phyloP scores from a whole-genome alignment of 2,329 filamentous ascomycete species.

The Cladophialophora carrionii region DNA sequence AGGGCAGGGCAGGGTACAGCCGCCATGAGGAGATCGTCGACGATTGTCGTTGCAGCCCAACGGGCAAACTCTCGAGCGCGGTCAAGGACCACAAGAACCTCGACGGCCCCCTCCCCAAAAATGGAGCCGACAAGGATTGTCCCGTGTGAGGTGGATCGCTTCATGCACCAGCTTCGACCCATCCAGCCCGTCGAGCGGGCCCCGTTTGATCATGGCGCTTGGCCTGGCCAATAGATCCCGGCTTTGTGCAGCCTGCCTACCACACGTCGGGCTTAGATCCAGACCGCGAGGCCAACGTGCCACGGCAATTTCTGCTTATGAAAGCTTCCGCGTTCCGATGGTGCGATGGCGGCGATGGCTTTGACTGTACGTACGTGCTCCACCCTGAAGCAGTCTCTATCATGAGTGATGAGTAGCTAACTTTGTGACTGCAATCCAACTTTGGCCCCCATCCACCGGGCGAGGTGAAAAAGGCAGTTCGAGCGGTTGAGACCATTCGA shows the following conservation, averaged over 20 bases:
- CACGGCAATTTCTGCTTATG: constrained; percentile 25
- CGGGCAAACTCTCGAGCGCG: neutral
- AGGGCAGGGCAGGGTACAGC: too few relatives aligned
- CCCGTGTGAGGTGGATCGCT: constrained; percentile 20
- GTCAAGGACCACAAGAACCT: too few relatives aligned
- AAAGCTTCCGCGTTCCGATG: constrained; percentile 27
- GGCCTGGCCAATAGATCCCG: constrained; percentile 1
- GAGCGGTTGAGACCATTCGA: constrained; percentile 1
- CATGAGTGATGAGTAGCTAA: constrained; percentile 3
- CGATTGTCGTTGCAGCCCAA: neutral
- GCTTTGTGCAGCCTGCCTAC: constrained; percentile 3
- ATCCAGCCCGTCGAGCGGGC: neutral
- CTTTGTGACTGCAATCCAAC: constrained; percentile 7
- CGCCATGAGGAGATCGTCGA: constrained; percentile 4
- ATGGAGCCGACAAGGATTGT: constrained; percentile 12
- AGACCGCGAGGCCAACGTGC: neutral
- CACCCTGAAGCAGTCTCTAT: neutral
- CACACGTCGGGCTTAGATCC: constrained; percentile 2
- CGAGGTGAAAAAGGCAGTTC: neutral
- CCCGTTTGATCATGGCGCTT: constrained; percentile 17
- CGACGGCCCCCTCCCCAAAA: neutral
- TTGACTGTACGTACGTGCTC: too few relatives aligned
- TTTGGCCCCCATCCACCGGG: constrained; percentile 10
- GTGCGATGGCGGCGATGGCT: neutral
- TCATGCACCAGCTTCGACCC: neutral